Conservation (phyloP, 2,329 filamentous ascomycete species). For the Ilyonectria mors-panacis region DNA sequence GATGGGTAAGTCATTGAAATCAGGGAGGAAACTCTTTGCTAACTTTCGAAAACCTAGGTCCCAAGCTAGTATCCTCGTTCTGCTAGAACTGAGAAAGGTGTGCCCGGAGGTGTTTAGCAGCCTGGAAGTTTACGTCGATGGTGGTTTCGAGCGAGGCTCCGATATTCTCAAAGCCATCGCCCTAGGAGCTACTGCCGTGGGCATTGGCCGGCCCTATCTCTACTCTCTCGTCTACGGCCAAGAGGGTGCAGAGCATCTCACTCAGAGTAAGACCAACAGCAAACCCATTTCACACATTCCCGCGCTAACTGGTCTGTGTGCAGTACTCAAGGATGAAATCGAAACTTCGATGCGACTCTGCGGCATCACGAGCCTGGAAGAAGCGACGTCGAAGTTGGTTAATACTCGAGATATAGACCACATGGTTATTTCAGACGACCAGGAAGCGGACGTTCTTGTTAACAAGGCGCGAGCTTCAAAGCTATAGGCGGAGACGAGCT, state of each 20-base stretch:
- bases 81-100: slow-evolving; percentile 63
- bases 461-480: slow-evolving; percentile 5
- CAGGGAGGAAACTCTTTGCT: neutral
- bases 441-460: slow-evolving; percentile 1
- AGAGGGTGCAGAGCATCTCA: slow-evolving; percentile 66
- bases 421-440: slow-evolving; percentile 32
- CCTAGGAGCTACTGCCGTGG: slow-evolving; percentile 67
- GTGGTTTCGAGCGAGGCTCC: slow-evolving; percentile 66
- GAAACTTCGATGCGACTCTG: slow-evolving; percentile 46
- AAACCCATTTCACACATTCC: neutral
- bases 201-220: slow-evolving; percentile 65
- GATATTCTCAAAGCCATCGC: slow-evolving; percentile 68
- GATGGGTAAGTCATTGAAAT: slow-evolving; percentile 56
- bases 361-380: slow-evolving; percentile 40
- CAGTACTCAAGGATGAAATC: slow-evolving; percentile 46
- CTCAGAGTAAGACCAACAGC: slow-evolving; percentile 63
- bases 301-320: neutral
- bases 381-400: slow-evolving; percentile 39
- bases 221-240: slow-evolving; percentile 67
- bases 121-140: slow-evolving; percentile 67
- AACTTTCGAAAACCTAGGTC: slow-evolving; percentile 39
- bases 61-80: slow-evolving; percentile 62
- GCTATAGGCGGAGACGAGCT: neutral
- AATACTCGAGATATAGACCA: slow-evolving; percentile 48
- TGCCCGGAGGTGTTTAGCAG: slow-evolving; percentile 63